Percentiles rank a stretch among this genome's conserved stretches.
phyloP scores from a whole-genome alignment of 257 asterid genomes.

The Paraleonurus japonicus region DNA sequence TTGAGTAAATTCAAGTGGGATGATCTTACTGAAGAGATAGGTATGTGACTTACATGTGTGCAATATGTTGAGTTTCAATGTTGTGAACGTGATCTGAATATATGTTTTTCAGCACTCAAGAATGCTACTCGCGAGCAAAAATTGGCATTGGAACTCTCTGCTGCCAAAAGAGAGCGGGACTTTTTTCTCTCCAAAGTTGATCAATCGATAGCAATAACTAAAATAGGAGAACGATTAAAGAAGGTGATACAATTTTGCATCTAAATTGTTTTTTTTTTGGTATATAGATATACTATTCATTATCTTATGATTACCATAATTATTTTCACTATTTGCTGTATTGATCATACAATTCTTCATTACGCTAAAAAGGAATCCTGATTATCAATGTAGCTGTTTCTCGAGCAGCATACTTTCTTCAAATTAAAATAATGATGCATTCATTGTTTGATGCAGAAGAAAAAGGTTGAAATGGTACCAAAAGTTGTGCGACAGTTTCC shows the following conservation, averaged over 20 bases:
- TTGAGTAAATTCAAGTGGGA: constrained; percentile 98
- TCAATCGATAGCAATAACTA: constrained; percentile 59
- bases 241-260: no score
- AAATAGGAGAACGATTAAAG: constrained; percentile 69
- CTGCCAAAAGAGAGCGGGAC: constrained; percentile 83
- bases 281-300: no score
- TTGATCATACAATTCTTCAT: background rate
- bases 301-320: no score
- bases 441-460: constrained; percentile 52
- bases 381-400: constrained; percentile 1
- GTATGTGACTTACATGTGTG: constrained; percentile 28
- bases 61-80: background rate
- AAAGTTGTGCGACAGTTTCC: constrained; percentile 57
- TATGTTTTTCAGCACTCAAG: constrained; percentile 56
- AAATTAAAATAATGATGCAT: background rate
- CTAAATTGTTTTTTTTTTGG: no score
- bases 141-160: constrained; percentile 69
- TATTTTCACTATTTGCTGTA: no score
- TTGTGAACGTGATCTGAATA: constrained; percentile 14
- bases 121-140: constrained; percentile 77
- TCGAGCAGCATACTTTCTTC: background rate
- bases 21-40: constrained; percentile 84
- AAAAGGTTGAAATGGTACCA: constrained; percentile 53
- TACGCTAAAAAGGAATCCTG: background rate
- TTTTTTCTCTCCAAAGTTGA: constrained; percentile 77